Evolutionary conservation across 768 basidiomycete species (phyloP).

Genomic region (Xanthoconium purpureum): DNA sequence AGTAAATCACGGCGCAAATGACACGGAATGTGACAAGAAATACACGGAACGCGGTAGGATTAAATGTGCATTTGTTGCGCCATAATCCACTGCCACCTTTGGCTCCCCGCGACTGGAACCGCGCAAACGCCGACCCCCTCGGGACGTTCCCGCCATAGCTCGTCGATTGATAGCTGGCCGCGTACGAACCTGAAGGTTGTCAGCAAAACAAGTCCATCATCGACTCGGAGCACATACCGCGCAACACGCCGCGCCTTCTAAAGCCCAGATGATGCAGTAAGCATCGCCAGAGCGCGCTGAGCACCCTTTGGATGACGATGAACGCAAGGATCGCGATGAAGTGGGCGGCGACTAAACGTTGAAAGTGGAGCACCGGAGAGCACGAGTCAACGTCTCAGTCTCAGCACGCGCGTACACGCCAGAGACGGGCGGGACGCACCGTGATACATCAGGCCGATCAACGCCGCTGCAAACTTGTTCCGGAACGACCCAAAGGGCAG

Average conservation of each 20-base stretch:
- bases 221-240: constrained; percentile 4
- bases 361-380: no score
- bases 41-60: no score
- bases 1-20: no score
- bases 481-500: constrained; percentile 24
- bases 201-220: neutral
- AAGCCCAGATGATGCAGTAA: neutral
- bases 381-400: no score
- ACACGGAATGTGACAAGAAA: no score
- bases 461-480: constrained; percentile 6
- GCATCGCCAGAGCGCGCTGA: neutral
- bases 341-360: constrained; percentile 1
- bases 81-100: no score
- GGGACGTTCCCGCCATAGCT: constrained; percentile 14
- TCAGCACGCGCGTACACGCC: neutral
- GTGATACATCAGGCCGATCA: constrained; percentile 8
- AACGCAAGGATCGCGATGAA: constrained; percentile 14
- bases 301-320: constrained; percentile 3
- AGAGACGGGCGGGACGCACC: constrained; percentile 1
- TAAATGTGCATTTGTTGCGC: no score
- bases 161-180: constrained; percentile 21
- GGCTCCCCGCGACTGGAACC: neutral
- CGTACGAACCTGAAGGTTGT: constrained; percentile 9
- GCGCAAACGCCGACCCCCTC: constrained; percentile 7
- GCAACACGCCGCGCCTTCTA: neutral